These are phyloP conservation scores for Claviceps maximensis DNA, from an alignment of 2,329 filamentous ascomycete species.

Conservation along the genomic window DNA sequence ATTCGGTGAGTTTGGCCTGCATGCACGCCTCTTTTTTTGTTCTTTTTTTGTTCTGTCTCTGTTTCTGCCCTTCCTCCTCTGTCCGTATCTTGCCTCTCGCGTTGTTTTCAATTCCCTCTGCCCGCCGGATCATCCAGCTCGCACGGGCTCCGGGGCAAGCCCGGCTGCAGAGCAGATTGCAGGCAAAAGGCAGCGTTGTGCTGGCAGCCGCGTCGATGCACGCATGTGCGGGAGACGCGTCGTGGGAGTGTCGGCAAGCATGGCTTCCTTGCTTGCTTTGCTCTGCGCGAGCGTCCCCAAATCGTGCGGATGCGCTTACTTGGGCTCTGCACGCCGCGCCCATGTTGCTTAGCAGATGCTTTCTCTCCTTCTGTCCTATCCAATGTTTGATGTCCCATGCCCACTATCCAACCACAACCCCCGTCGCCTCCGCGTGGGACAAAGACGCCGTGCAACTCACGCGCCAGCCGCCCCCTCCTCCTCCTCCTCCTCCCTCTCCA, in stretches of 20 bases:
- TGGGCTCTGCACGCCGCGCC: no score
- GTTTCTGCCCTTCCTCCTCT: not conserved
- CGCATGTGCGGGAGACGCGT: no score
- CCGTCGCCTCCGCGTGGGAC: not conserved
- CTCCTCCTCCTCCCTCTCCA: not conserved
- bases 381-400: not conserved
- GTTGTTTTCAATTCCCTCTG: not conserved
- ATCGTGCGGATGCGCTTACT: no score
- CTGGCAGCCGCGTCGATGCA: no score
- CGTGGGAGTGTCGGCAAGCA: no score
- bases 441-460: conserved; percentile 1
- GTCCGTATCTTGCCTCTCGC: not conserved
- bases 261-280: no score
- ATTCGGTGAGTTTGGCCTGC: conserved; percentile 51
- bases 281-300: no score
- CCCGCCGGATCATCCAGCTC: not conserved
- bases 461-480: not conserved
- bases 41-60: not conserved
- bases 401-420: no score
- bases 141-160: not conserved
- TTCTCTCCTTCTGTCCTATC: no score
- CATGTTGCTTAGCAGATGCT: no score
- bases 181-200: no score
- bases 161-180: not conserved
- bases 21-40: conserved; percentile 5